Conservation (phyloP, 2,329 filamentous ascomycete species). For the Elsinoe arachidis region DNA sequence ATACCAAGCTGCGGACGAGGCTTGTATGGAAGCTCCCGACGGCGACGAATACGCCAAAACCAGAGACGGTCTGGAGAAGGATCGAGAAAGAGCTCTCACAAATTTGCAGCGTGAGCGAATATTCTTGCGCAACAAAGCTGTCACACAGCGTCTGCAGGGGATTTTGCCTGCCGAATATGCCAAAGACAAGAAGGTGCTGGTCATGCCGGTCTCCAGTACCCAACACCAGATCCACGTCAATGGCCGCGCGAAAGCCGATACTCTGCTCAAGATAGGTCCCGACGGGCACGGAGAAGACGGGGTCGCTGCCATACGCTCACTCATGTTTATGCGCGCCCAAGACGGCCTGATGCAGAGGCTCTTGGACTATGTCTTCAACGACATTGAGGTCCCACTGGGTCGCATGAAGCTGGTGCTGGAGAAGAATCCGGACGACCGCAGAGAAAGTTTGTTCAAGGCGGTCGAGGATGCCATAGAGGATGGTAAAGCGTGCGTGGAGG, state of each 20-base stretch:
- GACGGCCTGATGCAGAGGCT: background rate
- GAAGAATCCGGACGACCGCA: background rate
- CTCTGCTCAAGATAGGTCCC: background rate
- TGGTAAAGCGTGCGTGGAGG: background rate
- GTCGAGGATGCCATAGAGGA: background rate
- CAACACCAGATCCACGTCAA: background rate
- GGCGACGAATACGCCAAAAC: background rate
- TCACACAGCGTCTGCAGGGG: background rate
- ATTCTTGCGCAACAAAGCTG: background rate
- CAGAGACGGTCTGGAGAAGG: background rate
- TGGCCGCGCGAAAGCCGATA: background rate
- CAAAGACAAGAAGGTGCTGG: background rate
- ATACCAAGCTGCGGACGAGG: background rate
- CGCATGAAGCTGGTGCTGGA: background rate
- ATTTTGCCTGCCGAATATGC: background rate
- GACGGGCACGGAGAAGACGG: background rate
- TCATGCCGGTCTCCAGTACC: background rate
- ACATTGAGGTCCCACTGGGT: background rate
- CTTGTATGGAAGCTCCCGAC: background rate
- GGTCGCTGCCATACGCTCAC: background rate
- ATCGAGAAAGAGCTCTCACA: background rate
- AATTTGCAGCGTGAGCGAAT: background rate
- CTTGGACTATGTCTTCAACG: background rate
- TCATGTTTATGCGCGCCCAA: background rate
- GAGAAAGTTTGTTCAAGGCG: background rate